Conservation (phyloP, 176 grass and related monocot genomes). For the Microstegium vimineum region DNA sequence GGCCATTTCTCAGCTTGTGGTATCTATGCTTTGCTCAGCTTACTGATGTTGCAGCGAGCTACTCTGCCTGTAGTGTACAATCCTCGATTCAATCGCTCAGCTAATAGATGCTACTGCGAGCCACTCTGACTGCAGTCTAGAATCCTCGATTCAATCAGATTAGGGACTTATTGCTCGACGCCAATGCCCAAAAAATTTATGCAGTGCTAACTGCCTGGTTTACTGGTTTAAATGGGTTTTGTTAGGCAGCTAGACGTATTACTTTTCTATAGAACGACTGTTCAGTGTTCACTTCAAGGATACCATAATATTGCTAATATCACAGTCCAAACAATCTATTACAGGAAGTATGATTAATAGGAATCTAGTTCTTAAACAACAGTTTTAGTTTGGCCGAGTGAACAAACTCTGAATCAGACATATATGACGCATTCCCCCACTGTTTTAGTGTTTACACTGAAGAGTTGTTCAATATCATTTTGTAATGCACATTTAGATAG, state of each 20-base stretch:
- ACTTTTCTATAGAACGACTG: neutral
- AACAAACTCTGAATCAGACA: neutral
- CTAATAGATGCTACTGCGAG: neutral
- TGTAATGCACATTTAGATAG: neutral
- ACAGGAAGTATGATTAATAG: neutral
- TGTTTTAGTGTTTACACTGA: neutral
- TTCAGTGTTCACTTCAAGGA: neutral
- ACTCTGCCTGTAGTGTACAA: too few species aligned
- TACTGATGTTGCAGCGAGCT: too few species aligned
- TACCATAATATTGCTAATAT: neutral
- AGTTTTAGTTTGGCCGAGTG: neutral
- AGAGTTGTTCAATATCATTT: neutral
- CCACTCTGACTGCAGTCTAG: neutral
- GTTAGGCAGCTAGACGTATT: neutral
- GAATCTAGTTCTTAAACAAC: neutral
- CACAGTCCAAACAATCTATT: neutral
- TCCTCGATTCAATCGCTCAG: neutral
- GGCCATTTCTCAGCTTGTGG: neutral
- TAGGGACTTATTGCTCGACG: neutral
- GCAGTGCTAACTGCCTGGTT: neutral
- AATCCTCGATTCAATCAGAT: conserved; percentile 2
- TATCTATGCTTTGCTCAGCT: neutral
- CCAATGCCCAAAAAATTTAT: neutral
- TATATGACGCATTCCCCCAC: neutral
- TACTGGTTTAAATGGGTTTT: neutral